Conservation (phyloP, 768 basidiomycete species). For the Rickenella mellea region DNA sequence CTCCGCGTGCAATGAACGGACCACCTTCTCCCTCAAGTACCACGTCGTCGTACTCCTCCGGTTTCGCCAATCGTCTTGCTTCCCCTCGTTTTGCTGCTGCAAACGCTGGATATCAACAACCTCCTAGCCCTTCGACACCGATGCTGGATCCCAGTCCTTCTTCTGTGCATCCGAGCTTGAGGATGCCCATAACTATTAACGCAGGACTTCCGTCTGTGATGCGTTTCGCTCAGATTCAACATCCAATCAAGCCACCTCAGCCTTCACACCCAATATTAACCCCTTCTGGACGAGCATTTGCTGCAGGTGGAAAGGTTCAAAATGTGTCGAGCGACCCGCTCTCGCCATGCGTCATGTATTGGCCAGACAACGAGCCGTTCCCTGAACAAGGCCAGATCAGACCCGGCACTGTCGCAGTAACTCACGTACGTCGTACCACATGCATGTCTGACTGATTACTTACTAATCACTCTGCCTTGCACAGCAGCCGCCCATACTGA, state of each 20-base stretch:
- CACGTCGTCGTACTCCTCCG: constrained; percentile 10
- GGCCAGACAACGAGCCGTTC: constrained; percentile 83
- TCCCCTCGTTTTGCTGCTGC: constrained; percentile 14
- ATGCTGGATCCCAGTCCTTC: neutral
- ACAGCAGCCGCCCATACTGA: constrained; percentile 78
- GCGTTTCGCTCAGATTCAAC: neutral
- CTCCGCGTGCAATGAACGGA: constrained; percentile 34
- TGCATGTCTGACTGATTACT: constrained; percentile 1
- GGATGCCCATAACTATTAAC: neutral
- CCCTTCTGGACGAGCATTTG: constrained; percentile 72
- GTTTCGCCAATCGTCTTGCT: constrained; percentile 17
- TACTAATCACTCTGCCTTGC: constrained; percentile 6
- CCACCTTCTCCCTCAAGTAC: constrained; percentile 4
- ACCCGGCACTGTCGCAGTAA: constrained; percentile 42
- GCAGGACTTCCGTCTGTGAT: neutral
- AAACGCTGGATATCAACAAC: constrained; percentile 1
- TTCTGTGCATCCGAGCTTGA: constrained; percentile 11
- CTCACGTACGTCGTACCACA: constrained; percentile 33
- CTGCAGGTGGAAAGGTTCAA: constrained; percentile 68
- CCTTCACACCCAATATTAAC: constrained; percentile 69
- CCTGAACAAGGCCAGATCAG: constrained; percentile 72
- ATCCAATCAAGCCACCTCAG: constrained; percentile 26
- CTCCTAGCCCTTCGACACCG: neutral
- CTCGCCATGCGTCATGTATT: constrained; percentile 74
- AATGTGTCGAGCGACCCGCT: constrained; percentile 69